Evolutionary conservation across 1,284 basidiomycete species (phyloP).

Genomic region (Mycena citricolor): DNA sequence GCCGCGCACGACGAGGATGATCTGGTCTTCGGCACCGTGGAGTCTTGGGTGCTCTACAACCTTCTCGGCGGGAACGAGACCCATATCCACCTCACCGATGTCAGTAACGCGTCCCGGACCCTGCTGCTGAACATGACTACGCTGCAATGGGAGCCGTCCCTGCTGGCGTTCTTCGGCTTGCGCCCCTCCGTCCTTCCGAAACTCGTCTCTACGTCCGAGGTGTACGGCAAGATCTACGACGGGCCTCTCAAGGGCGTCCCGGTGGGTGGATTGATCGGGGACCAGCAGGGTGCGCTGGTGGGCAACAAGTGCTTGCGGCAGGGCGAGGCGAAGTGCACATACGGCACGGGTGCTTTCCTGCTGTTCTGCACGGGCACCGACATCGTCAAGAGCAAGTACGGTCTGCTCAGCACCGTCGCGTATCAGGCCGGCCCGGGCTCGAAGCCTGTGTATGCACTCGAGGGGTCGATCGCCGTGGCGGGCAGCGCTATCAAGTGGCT

Average conservation of each 20-base stretch:
- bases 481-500: slow-evolving; percentile 97
- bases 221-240: slow-evolving; percentile 77
- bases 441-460: slow-evolving; percentile 88
- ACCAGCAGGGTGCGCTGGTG: slow-evolving; percentile 95
- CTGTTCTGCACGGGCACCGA: slow-evolving; percentile 92
- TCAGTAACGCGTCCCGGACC: slow-evolving; percentile 97
- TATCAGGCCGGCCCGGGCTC: slow-evolving; percentile 84
- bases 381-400: slow-evolving; percentile 83
- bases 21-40: slow-evolving; percentile 91
- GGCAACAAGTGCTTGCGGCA: slow-evolving; percentile 90
- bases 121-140: slow-evolving; percentile 86
- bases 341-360: slow-evolving; percentile 95
- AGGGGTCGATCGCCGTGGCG: slow-evolving; percentile 93
- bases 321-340: slow-evolving; percentile 93
- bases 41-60: slow-evolving; percentile 89
- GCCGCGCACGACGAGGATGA: slow-evolving; percentile 83
- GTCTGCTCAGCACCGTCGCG: slow-evolving; percentile 91
- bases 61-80: slow-evolving; percentile 50
- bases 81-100: slow-evolving; percentile 87
- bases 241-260: slow-evolving; percentile 78
- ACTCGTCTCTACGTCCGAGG: slow-evolving; percentile 89
- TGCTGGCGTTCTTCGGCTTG: slow-evolving; percentile 89
- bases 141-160: slow-evolving; percentile 79
- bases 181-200: slow-evolving; percentile 79
- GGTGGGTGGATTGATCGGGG: slow-evolving; percentile 91